Conservation (phyloP, 1,284 basidiomycete genomes). For the Rhizoctonia solani region DNA sequence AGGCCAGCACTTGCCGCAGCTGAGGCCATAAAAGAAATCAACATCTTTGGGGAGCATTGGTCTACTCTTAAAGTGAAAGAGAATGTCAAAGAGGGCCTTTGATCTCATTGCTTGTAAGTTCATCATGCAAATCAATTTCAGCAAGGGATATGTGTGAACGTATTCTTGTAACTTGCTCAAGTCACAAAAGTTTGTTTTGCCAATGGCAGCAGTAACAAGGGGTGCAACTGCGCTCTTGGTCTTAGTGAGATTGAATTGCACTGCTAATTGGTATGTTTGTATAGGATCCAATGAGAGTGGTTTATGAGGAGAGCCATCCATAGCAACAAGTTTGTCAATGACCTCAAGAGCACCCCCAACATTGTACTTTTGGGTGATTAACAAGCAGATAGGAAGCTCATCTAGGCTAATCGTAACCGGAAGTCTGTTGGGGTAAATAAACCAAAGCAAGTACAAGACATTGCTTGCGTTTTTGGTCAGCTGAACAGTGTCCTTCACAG, state of each 20-base stretch:
- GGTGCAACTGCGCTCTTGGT: background rate
- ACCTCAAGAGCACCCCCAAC: background rate
- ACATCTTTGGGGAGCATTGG: background rate
- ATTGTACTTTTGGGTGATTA: background rate
- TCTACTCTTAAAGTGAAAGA: background rate
- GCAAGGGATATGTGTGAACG: background rate
- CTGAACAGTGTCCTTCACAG: background rate
- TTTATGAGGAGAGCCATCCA: background rate
- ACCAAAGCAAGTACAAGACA: background rate
- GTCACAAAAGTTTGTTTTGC: background rate
- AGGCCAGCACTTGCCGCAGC: no score
- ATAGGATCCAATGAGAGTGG: background rate
- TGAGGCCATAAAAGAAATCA: background rate
- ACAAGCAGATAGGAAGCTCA: background rate
- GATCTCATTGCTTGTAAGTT: background rate
- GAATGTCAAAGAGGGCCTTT: background rate
- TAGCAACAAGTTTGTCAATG: background rate
- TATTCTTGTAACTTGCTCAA: background rate
- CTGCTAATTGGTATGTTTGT: background rate
- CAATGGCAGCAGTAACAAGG: background rate
- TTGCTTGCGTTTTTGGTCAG: background rate
- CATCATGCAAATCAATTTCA: background rate
- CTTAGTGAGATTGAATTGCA: background rate
- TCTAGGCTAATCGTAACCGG: background rate
- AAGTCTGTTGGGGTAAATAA: background rate